Conservation (phyloP, 306 rosid genomes). For the Trifolium subterraneum region DNA sequence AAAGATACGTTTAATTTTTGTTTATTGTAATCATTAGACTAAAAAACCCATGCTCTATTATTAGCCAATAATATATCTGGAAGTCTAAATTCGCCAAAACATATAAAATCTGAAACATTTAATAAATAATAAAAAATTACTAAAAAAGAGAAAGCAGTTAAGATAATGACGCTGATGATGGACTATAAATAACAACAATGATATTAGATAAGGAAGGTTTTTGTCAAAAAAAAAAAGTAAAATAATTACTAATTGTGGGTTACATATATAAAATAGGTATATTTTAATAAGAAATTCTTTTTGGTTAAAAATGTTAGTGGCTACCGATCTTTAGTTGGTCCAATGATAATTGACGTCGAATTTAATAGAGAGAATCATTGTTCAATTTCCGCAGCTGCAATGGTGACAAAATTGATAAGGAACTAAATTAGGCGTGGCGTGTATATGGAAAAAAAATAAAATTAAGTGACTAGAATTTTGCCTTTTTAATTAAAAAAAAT, state of each 20-base stretch:
- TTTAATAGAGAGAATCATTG: too few species aligned
- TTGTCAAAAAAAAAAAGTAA: not conserved
- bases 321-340: too few species aligned
- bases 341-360: too few species aligned
- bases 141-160: slow-evolving; percentile 28
- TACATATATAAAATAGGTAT: not conserved
- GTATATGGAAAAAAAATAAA: too few species aligned
- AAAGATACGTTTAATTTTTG: too few species aligned
- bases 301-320: too few species aligned
- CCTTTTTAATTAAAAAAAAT: too few species aligned
- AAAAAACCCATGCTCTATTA: not conserved
- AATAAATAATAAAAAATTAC: not conserved
- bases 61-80: slow-evolving; percentile 3
- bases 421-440: too few species aligned
- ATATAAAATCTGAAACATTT: not conserved
- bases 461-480: too few species aligned
- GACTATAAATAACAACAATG: slow-evolving; percentile 20
- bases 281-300: too few species aligned
- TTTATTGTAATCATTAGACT: not conserved
- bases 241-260: not conserved
- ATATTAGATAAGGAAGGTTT: slow-evolving; percentile 22
- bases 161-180: slow-evolving; percentile 20
- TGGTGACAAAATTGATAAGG: too few species aligned
- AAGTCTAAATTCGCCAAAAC: slow-evolving; percentile 25
- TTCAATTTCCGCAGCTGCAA: too few species aligned